Evolutionary conservation across 2,329 filamentous ascomycete species (phyloP), one percentile per base, ranked within the genome.

Genomic region (Exophiala xenobiotica): DNA sequence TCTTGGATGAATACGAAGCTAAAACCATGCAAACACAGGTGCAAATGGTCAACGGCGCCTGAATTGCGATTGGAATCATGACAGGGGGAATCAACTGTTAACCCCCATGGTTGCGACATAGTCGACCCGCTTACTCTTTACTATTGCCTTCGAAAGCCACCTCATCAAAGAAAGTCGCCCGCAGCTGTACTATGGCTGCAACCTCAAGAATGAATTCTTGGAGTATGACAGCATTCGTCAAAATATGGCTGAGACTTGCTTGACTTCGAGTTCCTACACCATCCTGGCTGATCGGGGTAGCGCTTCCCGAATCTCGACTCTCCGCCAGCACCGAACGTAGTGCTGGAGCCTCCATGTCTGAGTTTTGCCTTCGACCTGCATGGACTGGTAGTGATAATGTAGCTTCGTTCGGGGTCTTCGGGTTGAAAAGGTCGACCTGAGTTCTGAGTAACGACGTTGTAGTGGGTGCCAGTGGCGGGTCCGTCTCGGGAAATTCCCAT

Each of bases 191-290:
- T 61, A 91, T 69, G 20, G 86, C 86, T 1, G 87, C 83, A 49
- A 92, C 68, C 68, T 93, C 88, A 43, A 92, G 76, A 43, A 92
- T 70, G 65, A 93, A 93, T 27, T 87, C 86, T 67, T 93, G 88
- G 51, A 90, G 74, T 44, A 92, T 80, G 51, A 92, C 81, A 33
- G 87, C 81, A 66, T 92, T 93, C 4, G 88, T 92, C 56, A 93
- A 72, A 8, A 92, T 74, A 65, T 92, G 88, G 33, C 86, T 89
- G 3, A 93, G 80, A 6, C 85, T 88, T 6, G 83, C 85, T 7
- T 75, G 77, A 42, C 68, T 70, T 4, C 70, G 65, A 7, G 43
- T 27, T 12, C 24, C 20, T 3, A 5, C n/a, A n/a, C 37, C 47
- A 26, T 51, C 55, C 48, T 47, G 43, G 19, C 27, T 49, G 19